phyloP scores from a whole-genome alignment of 176 grass and related monocot species.

The Thalia dealbata region DNA sequence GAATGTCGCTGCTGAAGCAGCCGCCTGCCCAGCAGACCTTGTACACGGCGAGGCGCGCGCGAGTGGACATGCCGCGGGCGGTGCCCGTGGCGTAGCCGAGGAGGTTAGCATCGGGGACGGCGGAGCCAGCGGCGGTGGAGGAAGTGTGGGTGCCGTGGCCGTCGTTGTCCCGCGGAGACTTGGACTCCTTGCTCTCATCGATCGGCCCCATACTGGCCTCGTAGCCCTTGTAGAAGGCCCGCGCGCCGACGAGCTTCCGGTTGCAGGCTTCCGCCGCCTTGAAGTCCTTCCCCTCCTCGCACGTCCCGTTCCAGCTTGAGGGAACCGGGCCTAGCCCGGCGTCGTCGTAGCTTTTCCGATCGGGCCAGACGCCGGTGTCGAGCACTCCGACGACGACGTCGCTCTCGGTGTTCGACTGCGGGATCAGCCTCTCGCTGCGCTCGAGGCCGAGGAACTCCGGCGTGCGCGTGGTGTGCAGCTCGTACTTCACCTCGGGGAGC shows the following conservation, averaged over 20 bases:
- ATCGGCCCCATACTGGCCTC: constrained; percentile 77
- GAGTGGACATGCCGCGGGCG: constrained; percentile 73
- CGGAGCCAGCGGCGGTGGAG: constrained; percentile 56
- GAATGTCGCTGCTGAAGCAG: constrained; percentile 90
- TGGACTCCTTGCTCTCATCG: constrained; percentile 58
- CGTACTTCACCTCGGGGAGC: constrained; percentile 69
- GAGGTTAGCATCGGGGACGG: constrained; percentile 43
- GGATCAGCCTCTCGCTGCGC: constrained; percentile 27
- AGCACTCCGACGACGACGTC: constrained; percentile 78
- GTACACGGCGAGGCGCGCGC: constrained; percentile 59
- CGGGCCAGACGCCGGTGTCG: constrained; percentile 91
- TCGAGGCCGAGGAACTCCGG: constrained; percentile 70
- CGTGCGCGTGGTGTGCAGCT: constrained; percentile 86
- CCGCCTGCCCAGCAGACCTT: constrained; percentile 96
- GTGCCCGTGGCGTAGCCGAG: constrained; percentile 63
- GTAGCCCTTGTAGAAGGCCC: constrained; percentile 65
- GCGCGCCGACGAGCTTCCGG: constrained; percentile 70
- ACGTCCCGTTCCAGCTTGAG: constrained; percentile 65
- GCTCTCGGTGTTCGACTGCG: constrained; percentile 32
- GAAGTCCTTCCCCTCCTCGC: constrained; percentile 69
- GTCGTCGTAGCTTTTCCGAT: constrained; percentile 73
- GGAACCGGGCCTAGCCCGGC: constrained; percentile 54
- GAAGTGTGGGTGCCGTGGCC: constrained; percentile 94
- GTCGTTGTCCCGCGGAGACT: constrained; percentile 82
- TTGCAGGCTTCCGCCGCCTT: constrained; percentile 52